Evolutionary conservation across 305 asterid species (phyloP).

Genomic region (Solanum hybrid): DNA sequence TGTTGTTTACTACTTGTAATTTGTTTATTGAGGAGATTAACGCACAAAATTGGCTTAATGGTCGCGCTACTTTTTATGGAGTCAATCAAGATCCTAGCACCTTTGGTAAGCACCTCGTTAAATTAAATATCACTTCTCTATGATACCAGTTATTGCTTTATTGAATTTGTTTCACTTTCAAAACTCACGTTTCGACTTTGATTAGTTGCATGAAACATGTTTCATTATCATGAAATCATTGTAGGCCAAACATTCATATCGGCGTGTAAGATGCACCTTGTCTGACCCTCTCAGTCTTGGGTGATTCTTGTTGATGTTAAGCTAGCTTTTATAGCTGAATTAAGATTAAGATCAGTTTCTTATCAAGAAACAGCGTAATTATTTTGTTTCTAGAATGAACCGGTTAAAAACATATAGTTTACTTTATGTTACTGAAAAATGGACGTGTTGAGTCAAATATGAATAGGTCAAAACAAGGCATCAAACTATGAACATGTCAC

Average conservation of each 20-base stretch:
- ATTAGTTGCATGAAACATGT: neutral
- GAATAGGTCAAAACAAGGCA: fast-evolving
- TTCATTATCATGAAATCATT: neutral
- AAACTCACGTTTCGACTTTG: no score
- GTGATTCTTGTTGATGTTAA: neutral
- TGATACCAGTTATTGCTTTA: no score
- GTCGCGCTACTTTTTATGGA: conserved; percentile 60
- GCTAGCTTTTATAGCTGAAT: neutral
- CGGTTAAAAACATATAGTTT: neutral
- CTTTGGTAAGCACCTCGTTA: conserved; percentile 29
- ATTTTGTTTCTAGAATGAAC: neutral
- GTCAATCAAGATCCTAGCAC: conserved; percentile 53
- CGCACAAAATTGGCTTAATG: conserved; percentile 39
- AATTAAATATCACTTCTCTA: no score
- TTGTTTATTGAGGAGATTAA: conserved; percentile 18
- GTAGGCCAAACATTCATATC: neutral
- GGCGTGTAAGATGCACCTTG: neutral
- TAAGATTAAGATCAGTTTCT: neutral
- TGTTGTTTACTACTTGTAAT: conserved; percentile 14
- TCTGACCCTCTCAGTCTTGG: neutral
- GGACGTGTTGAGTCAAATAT: neutral
- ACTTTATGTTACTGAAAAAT: neutral
- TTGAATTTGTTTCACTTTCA: no score
- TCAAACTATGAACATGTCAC: neutral
- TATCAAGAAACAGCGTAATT: neutral